These are phyloP conservation scores for Mrakia blollopis DNA, from an alignment of 768 basidiomycete species.

Conservation along the genomic window DNA sequence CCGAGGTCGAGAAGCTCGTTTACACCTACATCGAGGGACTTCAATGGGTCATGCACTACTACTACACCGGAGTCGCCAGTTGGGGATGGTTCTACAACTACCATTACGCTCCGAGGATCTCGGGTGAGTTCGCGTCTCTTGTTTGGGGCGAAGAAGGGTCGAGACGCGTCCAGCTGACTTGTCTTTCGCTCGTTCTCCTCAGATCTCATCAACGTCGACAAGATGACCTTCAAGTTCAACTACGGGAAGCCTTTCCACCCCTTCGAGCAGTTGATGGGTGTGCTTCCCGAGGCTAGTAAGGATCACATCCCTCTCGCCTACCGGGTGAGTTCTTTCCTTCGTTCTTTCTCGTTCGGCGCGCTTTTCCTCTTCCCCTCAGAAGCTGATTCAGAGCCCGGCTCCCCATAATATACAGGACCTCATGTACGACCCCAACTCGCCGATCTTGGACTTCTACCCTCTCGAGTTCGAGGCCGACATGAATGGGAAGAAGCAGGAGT, in stretches of 20 bases:
- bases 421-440: constrained; percentile 76
- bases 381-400: neutral
- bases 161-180: constrained; percentile 2
- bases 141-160: neutral
- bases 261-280: constrained; percentile 96
- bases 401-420: constrained; percentile 57
- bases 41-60: constrained; percentile 99
- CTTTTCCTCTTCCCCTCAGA: neutral
- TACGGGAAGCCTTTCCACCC: constrained; percentile 86
- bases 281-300: constrained; percentile 82
- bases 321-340: constrained; percentile 52
- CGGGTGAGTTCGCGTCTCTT: constrained; percentile 55
- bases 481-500: constrained; percentile 97
- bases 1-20: constrained; percentile 60
- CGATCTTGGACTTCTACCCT: constrained; percentile 93
- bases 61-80: constrained; percentile 92
- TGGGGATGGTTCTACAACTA: constrained; percentile 99
- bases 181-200: constrained; percentile 15
- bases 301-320: constrained; percentile 83
- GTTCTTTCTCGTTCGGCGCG: neutral
- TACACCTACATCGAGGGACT: constrained; percentile 86
- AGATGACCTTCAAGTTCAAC: constrained; percentile 80
- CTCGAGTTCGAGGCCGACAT: constrained; percentile 82
- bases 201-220: constrained; percentile 61
- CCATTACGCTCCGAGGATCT: constrained; percentile 94